Percentiles rank a stretch among this genome's conserved stretches.
Evolutionary conservation across 768 basidiomycete species (phyloP).

Genomic region (Mycena rosella): DNA sequence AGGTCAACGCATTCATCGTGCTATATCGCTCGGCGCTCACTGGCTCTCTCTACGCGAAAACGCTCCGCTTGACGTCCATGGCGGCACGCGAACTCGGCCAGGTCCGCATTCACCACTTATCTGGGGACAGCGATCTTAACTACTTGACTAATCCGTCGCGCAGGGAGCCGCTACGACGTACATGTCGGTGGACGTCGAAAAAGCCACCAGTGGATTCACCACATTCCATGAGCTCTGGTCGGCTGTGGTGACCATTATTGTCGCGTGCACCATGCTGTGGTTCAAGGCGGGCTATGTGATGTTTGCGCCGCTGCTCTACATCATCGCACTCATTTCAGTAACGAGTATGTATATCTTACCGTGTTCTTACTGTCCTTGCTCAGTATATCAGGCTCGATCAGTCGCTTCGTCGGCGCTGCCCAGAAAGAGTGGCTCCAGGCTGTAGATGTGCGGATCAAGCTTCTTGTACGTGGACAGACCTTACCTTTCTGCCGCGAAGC

Average conservation of each 20-base stretch:
- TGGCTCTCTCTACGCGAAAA: no score
- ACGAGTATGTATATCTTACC: conserved; percentile 15
- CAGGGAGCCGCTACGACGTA: conserved; percentile 21
- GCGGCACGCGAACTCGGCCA: no score
- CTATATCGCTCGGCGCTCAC: no score
- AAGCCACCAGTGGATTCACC: conserved; percentile 17
- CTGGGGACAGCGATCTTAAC: no score
- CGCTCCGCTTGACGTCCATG: no score
- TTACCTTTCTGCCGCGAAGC: not conserved
- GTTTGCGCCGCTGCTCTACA: conserved; percentile 27
- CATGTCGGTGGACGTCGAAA: conserved; percentile 30
- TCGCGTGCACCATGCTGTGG: conserved; percentile 28
- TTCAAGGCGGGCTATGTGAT: conserved; percentile 27
- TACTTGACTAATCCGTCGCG: no score
- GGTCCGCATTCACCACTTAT: not conserved
- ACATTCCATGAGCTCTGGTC: conserved; percentile 29
- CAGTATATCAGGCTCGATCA: conserved; percentile 3
- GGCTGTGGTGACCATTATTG: conserved; percentile 19
- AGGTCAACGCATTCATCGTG: no score
- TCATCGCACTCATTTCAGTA: conserved; percentile 4
- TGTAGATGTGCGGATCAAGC: conserved; percentile 26
- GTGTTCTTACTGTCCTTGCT: not conserved
- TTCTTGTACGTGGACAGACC: conserved; percentile 13
- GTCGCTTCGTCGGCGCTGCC: conserved; percentile 18
- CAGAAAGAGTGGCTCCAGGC: conserved; percentile 27